A percentile compares a stretch with the other conserved stretches of the same genome.
These are phyloP conservation scores for Russula sp. DNA, from an alignment of 768 basidiomycete species.

Conservation along the genomic window DNA sequence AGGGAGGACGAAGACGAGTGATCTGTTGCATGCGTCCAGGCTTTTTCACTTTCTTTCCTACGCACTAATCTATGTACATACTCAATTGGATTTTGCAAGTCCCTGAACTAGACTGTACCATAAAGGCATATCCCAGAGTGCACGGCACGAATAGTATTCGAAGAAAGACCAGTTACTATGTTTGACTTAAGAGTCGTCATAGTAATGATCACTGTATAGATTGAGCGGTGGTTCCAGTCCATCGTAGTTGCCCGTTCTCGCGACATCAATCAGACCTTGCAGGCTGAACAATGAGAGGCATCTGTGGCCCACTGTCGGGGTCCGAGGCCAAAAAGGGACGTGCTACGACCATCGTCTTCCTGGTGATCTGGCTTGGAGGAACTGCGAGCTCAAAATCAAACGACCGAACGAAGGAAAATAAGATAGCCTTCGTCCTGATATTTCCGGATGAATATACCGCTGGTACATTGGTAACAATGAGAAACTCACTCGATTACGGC, in stretches of 20 bases:
- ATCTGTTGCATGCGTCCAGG: background rate
- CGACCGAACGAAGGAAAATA: slow-evolving; percentile 24
- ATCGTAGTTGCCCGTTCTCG: background rate
- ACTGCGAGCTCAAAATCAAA: slow-evolving; percentile 23
- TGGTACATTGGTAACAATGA: too few relatives aligned
- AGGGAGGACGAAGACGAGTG: slow-evolving; percentile 37
- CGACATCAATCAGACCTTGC: slow-evolving; percentile 2
- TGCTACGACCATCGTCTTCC: slow-evolving; percentile 11
- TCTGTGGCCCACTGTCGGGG: slow-evolving; percentile 1
- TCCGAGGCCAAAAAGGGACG: slow-evolving; percentile 17
- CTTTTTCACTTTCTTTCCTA: background rate
- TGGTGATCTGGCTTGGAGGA: slow-evolving; percentile 1
- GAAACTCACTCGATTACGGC: slow-evolving; percentile 19
- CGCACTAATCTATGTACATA: background rate
- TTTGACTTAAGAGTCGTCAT: background rate
- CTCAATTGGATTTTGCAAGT: background rate
- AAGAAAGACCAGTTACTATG: too few relatives aligned
- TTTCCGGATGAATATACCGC: background rate
- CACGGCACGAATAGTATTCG: too few relatives aligned
- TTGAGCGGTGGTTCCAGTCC: background rate
- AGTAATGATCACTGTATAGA: background rate
- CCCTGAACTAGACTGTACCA: too few relatives aligned
- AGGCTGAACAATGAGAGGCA: slow-evolving; percentile 19
- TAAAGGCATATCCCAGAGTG: too few relatives aligned
- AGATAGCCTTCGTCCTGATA: slow-evolving; percentile 23